phyloP scores from a whole-genome alignment of 495 filamentous ascomycete genomes.

The Aspergillus kassunensis region DNA sequence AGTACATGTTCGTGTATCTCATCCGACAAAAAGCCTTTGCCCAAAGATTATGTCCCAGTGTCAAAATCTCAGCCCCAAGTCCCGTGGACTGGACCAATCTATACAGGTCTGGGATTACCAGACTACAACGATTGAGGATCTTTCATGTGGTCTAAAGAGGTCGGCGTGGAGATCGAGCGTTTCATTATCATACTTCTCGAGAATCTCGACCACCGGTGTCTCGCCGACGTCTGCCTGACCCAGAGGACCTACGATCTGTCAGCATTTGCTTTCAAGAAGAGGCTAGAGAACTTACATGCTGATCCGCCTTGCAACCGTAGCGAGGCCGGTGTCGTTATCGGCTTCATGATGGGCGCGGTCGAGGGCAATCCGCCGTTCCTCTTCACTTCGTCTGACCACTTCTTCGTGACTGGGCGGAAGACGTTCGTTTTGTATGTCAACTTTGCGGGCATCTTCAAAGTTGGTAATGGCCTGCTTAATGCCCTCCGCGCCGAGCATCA shows the following conservation, averaged over 20 bases:
- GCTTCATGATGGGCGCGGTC: slow-evolving; percentile 81
- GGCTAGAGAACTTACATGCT: slow-evolving; percentile 75
- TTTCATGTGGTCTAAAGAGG: slow-evolving; percentile 4
- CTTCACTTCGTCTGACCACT: slow-evolving; percentile 71
- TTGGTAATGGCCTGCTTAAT: slow-evolving; percentile 98
- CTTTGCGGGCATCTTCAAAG: slow-evolving; percentile 97
- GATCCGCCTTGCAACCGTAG: slow-evolving; percentile 79
- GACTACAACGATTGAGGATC: slow-evolving; percentile 9
- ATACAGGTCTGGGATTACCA: slow-evolving; percentile 13
- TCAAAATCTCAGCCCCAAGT: too few relatives aligned
- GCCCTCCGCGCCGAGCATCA: slow-evolving; percentile 96
- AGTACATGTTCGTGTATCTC: slow-evolving; percentile 18
- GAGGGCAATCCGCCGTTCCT: slow-evolving; percentile 74
- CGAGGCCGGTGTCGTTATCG: slow-evolving; percentile 83
- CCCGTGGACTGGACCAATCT: slow-evolving; percentile 8
- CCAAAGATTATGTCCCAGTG: not conserved
- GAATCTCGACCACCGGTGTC: slow-evolving; percentile 23
- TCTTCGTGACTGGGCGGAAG: slow-evolving; percentile 91
- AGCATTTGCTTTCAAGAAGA: not conserved
- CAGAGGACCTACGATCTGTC: slow-evolving; percentile 33
- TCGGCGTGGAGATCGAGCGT: not conserved
- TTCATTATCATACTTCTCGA: slow-evolving; percentile 16
- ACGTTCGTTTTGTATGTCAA: slow-evolving; percentile 94
- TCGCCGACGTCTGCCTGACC: slow-evolving; percentile 34
- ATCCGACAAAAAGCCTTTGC: slow-evolving; percentile 8